Percentiles rank a stretch among this genome's conserved stretches.
phyloP scores from a whole-genome alignment of 495 filamentous ascomycete genomes.

The Ramalina intermedia region DNA sequence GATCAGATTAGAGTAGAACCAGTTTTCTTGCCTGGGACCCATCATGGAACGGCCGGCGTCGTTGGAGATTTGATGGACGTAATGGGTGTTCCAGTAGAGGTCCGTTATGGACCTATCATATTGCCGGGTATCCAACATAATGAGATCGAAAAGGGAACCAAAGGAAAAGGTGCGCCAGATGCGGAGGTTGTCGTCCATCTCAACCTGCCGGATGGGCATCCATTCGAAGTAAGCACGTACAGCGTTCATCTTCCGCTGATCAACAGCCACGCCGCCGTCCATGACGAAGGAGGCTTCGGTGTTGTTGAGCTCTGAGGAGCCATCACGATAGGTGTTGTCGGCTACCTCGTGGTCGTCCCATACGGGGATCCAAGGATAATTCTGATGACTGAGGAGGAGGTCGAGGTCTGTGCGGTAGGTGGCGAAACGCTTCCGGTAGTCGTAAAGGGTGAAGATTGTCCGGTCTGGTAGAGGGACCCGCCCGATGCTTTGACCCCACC shows the following conservation, averaged over 20 bases:
- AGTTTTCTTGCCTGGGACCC: constrained; percentile 51
- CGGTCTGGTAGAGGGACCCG: constrained; percentile 36
- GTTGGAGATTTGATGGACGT: constrained; percentile 39
- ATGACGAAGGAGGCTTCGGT: constrained; percentile 45
- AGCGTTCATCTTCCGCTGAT: constrained; percentile 59
- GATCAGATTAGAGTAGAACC: constrained; percentile 48
- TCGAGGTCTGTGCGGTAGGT: constrained; percentile 52
- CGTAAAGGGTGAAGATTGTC: constrained; percentile 31
- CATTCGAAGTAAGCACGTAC: constrained; percentile 57
- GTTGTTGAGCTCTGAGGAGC: constrained; percentile 40
- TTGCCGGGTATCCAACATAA: constrained; percentile 55
- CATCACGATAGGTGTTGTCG: constrained; percentile 48
- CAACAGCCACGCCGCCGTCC: constrained; percentile 46
- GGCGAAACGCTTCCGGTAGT: constrained; percentile 47
- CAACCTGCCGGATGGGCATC: constrained; percentile 36
- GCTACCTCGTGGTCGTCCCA: constrained; percentile 51
- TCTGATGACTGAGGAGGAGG: constrained; percentile 38
- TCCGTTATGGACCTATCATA: constrained; percentile 45
- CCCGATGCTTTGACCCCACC: constrained; percentile 35
- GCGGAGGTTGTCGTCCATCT: constrained; percentile 58
- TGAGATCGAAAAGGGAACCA: constrained; percentile 48
- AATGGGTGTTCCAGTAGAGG: constrained; percentile 37
- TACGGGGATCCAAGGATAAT: constrained; percentile 53
- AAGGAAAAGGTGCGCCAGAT: constrained; percentile 55
- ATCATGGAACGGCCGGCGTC: constrained; percentile 47